Base-by-base conservation (phyloP, 2,329 filamentous ascomycete species). In the Trichocomaceae sp. region DNA sequence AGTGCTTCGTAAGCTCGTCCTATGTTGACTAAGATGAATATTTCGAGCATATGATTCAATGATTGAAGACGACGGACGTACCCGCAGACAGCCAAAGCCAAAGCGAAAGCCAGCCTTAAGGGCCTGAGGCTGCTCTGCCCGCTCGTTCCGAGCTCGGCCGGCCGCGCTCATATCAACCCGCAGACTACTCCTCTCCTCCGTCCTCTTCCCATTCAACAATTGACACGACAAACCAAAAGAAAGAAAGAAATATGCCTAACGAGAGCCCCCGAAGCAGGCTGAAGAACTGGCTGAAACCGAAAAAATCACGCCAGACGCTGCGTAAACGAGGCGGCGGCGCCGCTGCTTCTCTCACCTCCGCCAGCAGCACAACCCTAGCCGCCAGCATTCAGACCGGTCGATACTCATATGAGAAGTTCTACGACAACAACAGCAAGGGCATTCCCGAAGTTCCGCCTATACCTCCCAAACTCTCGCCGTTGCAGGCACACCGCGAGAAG, bases 401-500 rank as follows among this genome's bases (percentile, higher is more conserved):
- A 41, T 49, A 39, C 26, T 57, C 55, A 22, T 50, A 54, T 23
- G 35, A 31, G n/a, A 47, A 31, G 13, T 19, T 9, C 5, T 22
- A 41, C 47, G 45, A 10, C 1, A 20, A 53, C 2, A 39, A 47
- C 23, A 26, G 23, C 5, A 12, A 52, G n/a, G 26, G 45, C 17
- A 46, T 45, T 9, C 41, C 35, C 13, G 47, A 50, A 3, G 50
- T 52, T 10, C 54, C 55, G 7, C 47, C 55, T 1, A 19, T 57
- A 26, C 54, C 55, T 2, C 12, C 63, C 13, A 39, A 42, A 5
- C 47, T 72, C 5, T 64, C 70, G 2, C 69, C 69, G 5, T 61
- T 71, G 35, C 60, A 70, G 39, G 62, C 63, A 17, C 70, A 72
- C 55, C 64, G 67, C 33, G 52, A 62, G 29, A 71, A 70, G 55